Evolutionary conservation across 306 rosid species (phyloP), one percentile per base, ranked within the genome.

Genomic region (Dicorynia guianensis): DNA sequence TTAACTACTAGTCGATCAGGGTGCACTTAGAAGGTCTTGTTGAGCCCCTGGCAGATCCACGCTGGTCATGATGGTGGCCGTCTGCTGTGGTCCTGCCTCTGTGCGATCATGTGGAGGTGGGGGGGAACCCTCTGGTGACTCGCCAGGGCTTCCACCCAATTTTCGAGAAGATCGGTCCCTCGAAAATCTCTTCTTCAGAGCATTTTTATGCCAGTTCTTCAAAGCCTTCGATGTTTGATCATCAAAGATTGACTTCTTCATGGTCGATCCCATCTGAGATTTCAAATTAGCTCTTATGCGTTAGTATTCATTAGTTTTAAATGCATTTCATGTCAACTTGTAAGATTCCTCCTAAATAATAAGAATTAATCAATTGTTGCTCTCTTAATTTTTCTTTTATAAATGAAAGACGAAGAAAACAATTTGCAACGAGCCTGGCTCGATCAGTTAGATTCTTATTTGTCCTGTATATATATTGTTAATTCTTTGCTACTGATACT

Each of bases 211-310:
- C 99, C 99, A 95, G 38, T 76, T 54, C 76, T 80, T 86, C 53
- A 95, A 53, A 0, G 99, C 99, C 81, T 79, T 92, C 12, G 97
- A 90, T 49, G 99, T 95, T 83, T 95, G 97, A 0, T 95, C 97
- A 18, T 95, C 99, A 46, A 95, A 95, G 58, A 95, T 92, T 11
- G 99, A 92, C 87, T 79, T 81, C 89, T 95, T 95, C 99, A 95
- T 95, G 0, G 93, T 95, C 0, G 99, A 89, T 40, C 99, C 99
- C 99, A 95, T 95, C 92, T 93, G 72, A 17, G n/a, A 65, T 66
- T 40, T 12, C 47, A 75, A 48, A 18, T 53, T 56, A 58, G 0
- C 11, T 8, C 11, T 10, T 4, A 33, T 36, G 17, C 33, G 5
- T 38, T 53, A 74, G 6, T 4, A 17, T 36, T 33, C 17, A 7